Conservation (phyloP, 306 rosid genomes). For the Citrullus colocynthis region DNA sequence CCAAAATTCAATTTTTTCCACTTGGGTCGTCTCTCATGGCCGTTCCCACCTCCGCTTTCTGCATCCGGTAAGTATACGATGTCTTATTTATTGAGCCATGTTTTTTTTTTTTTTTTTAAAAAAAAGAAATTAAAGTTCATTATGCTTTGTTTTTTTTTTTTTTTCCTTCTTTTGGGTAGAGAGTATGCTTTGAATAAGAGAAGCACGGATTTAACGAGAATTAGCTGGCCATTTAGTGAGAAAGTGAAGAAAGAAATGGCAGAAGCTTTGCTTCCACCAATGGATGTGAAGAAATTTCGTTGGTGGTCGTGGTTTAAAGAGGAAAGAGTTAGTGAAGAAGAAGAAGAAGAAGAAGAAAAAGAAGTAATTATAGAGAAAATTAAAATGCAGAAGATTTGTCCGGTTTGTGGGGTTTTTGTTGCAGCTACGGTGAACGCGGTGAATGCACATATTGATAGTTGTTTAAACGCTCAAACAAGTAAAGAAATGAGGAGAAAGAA, state of each 20-base stretch:
- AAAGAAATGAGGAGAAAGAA: constrained; percentile 26
- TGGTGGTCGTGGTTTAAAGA: constrained; percentile 46
- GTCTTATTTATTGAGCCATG: not conserved
- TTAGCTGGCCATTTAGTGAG: constrained; percentile 55
- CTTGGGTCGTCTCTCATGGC: constrained; percentile 31
- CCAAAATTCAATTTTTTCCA: not conserved
- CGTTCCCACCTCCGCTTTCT: constrained; percentile 49
- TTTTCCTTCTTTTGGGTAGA: constrained; percentile 16
- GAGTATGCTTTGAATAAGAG: constrained; percentile 72
- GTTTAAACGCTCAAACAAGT: constrained; percentile 32
- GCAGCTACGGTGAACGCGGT: constrained; percentile 49
- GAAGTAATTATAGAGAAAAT: not conserved
- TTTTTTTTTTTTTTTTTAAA: too few species aligned
- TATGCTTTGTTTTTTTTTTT: not conserved
- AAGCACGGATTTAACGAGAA: constrained; percentile 38
- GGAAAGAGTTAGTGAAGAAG: constrained; percentile 1
- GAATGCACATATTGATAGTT: constrained; percentile 50
- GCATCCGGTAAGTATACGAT: constrained; percentile 46
- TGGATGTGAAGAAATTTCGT: constrained; percentile 44
- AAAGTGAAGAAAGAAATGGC: constrained; percentile 16
- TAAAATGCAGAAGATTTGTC: constrained; percentile 38
- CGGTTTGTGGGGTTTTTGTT: constrained; percentile 50
- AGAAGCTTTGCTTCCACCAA: constrained; percentile 58
- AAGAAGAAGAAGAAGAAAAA: constrained; percentile 12
- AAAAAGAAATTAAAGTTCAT: too few species aligned